Percentiles rank a stretch among this genome's conserved stretches.
These are phyloP conservation scores for Penicillium argentinense DNA, from an alignment of 495 filamentous ascomycete species.

Conservation along the genomic window DNA sequence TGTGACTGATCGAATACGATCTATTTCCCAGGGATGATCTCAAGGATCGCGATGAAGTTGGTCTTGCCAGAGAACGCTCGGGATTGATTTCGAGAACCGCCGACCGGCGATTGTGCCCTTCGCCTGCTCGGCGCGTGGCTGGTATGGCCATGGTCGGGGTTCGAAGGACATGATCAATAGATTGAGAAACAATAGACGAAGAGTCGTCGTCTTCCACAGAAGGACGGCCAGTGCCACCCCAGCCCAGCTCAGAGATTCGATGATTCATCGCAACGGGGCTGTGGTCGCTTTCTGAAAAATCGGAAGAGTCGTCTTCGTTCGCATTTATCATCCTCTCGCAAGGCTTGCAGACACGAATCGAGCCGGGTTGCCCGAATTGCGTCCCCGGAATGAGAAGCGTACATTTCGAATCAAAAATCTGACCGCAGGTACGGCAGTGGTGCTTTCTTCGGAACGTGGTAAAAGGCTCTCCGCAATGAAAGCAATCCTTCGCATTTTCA, in stretches of 20 bases:
- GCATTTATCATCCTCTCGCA: slow-evolving; percentile 91
- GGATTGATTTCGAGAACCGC: slow-evolving; percentile 89
- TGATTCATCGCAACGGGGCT: slow-evolving; percentile 44
- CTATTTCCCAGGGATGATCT: slow-evolving; percentile 68
- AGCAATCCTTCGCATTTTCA: slow-evolving; percentile 97
- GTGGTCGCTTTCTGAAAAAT: slow-evolving; percentile 76
- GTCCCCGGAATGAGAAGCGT: slow-evolving; percentile 84
- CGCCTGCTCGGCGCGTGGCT: slow-evolving; percentile 77
- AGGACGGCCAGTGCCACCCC: slow-evolving; percentile 23
- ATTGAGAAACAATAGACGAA: slow-evolving; percentile 45
- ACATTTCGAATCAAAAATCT: slow-evolving; percentile 97
- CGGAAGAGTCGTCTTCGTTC: slow-evolving; percentile 85
- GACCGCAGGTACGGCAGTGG: slow-evolving; percentile 88
- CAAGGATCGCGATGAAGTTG: slow-evolving; percentile 91
- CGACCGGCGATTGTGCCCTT: slow-evolving; percentile 78
- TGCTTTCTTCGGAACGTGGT: slow-evolving; percentile 94
- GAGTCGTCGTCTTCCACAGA: slow-evolving; percentile 45
- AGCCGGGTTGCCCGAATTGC: slow-evolving; percentile 82
- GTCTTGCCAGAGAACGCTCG: slow-evolving; percentile 69
- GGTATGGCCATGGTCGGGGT: slow-evolving; percentile 80
- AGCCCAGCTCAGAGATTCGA: slow-evolving; percentile 36
- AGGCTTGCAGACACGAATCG: slow-evolving; percentile 89
- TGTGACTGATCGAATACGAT: slow-evolving; percentile 70
- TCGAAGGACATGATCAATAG: slow-evolving; percentile 46
- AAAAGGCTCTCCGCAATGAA: slow-evolving; percentile 85